phyloP scores from a whole-genome alignment of 257 asterid genomes.

The Eustoma russellianum region DNA sequence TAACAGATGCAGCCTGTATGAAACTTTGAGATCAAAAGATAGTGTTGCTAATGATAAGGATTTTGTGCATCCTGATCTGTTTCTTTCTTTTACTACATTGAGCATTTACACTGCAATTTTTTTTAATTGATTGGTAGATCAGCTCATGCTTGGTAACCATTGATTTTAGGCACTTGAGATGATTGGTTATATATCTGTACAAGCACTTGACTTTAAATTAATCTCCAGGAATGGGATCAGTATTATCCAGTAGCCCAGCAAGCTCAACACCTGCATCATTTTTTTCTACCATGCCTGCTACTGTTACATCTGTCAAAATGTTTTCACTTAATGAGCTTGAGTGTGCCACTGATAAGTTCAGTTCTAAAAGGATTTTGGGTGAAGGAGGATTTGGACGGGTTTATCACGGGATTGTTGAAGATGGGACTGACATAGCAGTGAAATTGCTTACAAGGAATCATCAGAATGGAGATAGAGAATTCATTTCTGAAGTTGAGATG shows the following conservation, averaged over 20 bases:
- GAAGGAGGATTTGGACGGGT: constrained; percentile 99
- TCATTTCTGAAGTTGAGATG: constrained; percentile 97
- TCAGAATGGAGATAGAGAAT: constrained; percentile 92
- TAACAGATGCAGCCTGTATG: too few relatives aligned
- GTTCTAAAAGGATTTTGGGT: constrained; percentile 61
- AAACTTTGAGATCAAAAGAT: too few relatives aligned
- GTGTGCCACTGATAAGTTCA: constrained; percentile 86
- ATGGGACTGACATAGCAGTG: constrained; percentile 75
- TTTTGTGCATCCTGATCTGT: too few relatives aligned
- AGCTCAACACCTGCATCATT: constrained; percentile 78
- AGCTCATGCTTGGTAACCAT: too few relatives aligned
- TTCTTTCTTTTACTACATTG: too few relatives aligned
- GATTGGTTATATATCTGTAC: too few relatives aligned
- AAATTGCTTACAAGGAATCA: constrained; percentile 69
- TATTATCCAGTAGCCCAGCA: constrained; percentile 74
- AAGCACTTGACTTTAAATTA: constrained; percentile 4
- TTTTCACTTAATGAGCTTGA: constrained; percentile 81
- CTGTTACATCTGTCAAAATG: constrained; percentile 80
- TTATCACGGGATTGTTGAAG: constrained; percentile 76
- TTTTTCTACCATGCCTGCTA: constrained; percentile 66
- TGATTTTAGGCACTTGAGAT: neutral
- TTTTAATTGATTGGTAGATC: too few relatives aligned
- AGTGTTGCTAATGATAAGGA: too few relatives aligned
- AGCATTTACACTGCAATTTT: too few relatives aligned
- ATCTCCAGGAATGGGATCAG: constrained; percentile 62